Percentiles rank a stretch among this genome's conserved stretches.
Conservation (phyloP, 345 rosid genomes). For the Eucalyptus paniculata region DNA sequence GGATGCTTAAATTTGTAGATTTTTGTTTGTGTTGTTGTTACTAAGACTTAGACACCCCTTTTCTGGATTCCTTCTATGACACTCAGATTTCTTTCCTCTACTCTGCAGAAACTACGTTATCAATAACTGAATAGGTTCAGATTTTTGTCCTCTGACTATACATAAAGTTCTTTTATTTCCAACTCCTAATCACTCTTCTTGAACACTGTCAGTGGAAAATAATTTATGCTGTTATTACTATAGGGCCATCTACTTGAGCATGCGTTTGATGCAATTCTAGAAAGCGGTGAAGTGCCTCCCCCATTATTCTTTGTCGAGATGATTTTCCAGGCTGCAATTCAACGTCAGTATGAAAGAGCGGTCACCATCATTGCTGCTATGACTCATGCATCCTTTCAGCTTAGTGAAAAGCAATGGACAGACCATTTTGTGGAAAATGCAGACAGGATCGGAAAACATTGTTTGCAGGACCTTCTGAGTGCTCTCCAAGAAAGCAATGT, state of each 20-base stretch:
- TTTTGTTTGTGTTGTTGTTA: neutral
- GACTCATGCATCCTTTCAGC: constrained; percentile 73
- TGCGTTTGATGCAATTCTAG: constrained; percentile 67
- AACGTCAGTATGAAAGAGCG: constrained; percentile 47
- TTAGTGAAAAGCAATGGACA: constrained; percentile 68
- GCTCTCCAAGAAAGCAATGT: constrained; percentile 31
- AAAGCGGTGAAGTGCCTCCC: constrained; percentile 77
- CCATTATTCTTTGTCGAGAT: constrained; percentile 53
- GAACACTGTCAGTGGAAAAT: neutral
- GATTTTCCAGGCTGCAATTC: constrained; percentile 46
- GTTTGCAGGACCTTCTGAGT: constrained; percentile 30
- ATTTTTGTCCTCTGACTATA: neutral
- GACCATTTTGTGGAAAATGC: constrained; percentile 31
- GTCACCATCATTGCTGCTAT: constrained; percentile 37
- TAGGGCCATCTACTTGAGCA: constrained; percentile 79
- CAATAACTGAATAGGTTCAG: neutral
- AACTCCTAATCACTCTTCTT: neutral
- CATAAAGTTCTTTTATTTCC: neutral
- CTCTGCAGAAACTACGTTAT: neutral
- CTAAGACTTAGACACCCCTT: neutral
- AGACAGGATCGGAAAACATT: constrained; percentile 19
- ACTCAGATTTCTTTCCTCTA: neutral
- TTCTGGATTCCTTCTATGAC: neutral
- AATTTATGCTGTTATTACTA: constrained; percentile 4
- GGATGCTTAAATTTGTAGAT: neutral